These are phyloP conservation scores for Lodderomyces parapsilosis DNA, from an alignment of 1,139 yeast genomes.

Conservation along the genomic window DNA sequence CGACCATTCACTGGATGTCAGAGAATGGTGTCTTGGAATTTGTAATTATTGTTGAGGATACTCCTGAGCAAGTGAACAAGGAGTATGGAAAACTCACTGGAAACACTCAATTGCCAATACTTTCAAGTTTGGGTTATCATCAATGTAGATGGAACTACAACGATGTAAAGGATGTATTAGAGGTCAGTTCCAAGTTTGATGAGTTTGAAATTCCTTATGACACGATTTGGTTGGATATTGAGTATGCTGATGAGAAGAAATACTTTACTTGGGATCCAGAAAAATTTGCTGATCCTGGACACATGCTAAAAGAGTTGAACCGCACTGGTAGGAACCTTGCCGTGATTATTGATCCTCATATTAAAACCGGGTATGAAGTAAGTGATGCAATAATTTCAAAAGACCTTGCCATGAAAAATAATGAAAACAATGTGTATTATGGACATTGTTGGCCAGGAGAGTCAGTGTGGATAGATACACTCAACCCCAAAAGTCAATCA, in stretches of 20 bases:
- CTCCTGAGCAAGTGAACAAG: conserved; percentile 58
- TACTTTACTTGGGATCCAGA: conserved; percentile 89
- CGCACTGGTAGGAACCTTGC: conserved; percentile 79
- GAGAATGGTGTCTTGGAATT: conserved; percentile 85
- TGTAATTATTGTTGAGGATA: conserved; percentile 61
- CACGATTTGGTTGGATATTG: conserved; percentile 93
- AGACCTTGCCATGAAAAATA: conserved; percentile 40
- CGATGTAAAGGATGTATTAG: conserved; percentile 78
- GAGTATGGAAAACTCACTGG: conserved; percentile 80
- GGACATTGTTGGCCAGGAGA: conserved; percentile 99
- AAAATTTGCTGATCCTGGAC: conserved; percentile 70
- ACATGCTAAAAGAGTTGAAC: conserved; percentile 63
- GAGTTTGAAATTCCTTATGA: conserved; percentile 78
- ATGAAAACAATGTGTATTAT: conserved; percentile 44
- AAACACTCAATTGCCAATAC: conserved; percentile 67
- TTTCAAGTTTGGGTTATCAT: conserved; percentile 85
- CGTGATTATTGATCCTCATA: conserved; percentile 87
- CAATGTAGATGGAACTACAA: conserved; percentile 98
- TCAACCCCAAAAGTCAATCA: conserved; percentile 59
- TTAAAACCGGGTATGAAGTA: conserved; percentile 67
- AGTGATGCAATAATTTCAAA: conserved; percentile 51
- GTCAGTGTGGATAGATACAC: conserved; percentile 87
- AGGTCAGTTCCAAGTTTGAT: conserved; percentile 70
- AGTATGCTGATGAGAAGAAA: conserved; percentile 80
- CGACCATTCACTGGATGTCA: conserved; percentile 85